Base-by-base conservation (phyloP, 805 yeast genomes). In the Pichia phayaonensis region DNA sequence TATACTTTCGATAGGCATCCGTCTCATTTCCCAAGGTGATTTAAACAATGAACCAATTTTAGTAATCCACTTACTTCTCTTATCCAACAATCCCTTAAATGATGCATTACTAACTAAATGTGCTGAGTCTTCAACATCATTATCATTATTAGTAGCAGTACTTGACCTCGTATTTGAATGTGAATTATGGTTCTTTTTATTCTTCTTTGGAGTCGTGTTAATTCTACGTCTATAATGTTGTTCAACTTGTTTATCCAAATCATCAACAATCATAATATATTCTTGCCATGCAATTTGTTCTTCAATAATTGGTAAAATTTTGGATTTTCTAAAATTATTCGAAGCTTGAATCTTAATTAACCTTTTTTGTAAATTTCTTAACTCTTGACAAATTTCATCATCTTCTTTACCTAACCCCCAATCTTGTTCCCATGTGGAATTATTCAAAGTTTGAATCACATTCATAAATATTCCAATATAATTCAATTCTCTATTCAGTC, bases 281-380 rank as follows among this genome's bases (percentile, higher is more conserved):
- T 94, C 99, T 64, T 92, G 97, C 81, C 90, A 94, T 26, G 97
- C 96, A 59, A 94, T 74, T 59, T 87, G 95, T 56, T 86, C 94
- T 58, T 90, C 92, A 16, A 94, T 76, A 0, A 84, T 59, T 0
- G 96, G 95, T 24, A 83, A 69, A 38, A 94, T 62, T 40, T 72
- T 69, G 52, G 78, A 74, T 65, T 87, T 87, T 48, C 92, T 73
- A 53, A 76, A 79, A 50, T 81, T 76, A 64, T 94, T 94, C 50
- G 78, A 72, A 23, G 70, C 72, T 4, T 83, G 77, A 0, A 84
- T 82, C 21, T 73, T 76, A 55, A 75, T 78, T 52, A 94, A 71
- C 51, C 85, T 81, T 43, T 71, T 70, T 61, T 94, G 97, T 46
- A 92, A 70, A 16, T 64, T 65, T 52, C 99, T 74, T 54, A 94